Base-by-base conservation (phyloP, 2,329 filamentous ascomycete genomes). In the Diaporthe sp. region DNA sequence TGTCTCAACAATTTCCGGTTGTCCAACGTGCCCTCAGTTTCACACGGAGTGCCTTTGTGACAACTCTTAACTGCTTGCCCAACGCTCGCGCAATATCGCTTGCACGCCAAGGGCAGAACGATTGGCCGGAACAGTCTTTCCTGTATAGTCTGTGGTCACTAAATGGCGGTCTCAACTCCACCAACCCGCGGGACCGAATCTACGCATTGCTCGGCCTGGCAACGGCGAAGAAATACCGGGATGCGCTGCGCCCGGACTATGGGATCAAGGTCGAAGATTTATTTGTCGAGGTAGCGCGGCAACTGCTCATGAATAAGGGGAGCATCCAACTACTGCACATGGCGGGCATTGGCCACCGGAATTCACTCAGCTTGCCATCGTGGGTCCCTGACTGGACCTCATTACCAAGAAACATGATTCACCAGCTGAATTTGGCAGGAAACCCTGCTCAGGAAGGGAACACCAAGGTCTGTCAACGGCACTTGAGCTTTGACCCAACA, bases 121-220 rank as follows among this genome's bases (percentile, higher is more conserved):
- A 44, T n/a, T 7, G 31, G 37, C 10, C 13, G 25, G 12, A 19
- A 17, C 1, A 22, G n/a, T n/a, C 59, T 10, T 49, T 31, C 8
- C 6, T 57, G 2, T 9, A 6, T 28, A 17, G 4, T 57, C 25
- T 57, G 13, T 6, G 13, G 4, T 2, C 53, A 17, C 17, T 31
- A 19, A 31, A 15, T 57, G 2, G 4, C 13, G 13, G 1, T 9
- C 44, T 59, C n/a, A n/a, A 42, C 9, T 39, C 34, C 15, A 73
- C 9, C 12, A 46, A 73, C 34, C 46, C 70, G 28, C 70, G 70
- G 7, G 58, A 73, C 46, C 57, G 57, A 8, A 53, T 55, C 2
- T 73, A 62, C 44, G 70, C 70, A 13, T 53, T 73, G 19, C 57
- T 61, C 10, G 70, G 57, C 15, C 46, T 73, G 42, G 15, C 15